Base-by-base conservation (phyloP, 805 yeast genomes). In the Sungouiella thailandica region DNA sequence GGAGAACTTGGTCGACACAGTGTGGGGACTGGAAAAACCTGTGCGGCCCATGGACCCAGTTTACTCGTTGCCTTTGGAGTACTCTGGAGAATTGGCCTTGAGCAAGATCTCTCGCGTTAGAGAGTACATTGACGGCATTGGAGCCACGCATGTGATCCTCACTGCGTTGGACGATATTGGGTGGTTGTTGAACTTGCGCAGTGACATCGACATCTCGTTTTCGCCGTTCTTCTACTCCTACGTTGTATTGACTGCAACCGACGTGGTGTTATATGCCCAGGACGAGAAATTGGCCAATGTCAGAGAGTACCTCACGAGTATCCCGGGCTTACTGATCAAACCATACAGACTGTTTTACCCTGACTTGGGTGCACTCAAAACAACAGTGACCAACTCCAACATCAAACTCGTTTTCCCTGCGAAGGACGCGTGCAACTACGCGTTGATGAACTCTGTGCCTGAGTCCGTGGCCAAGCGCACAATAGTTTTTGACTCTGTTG, bases 161-260 rank as follows among this genome's bases (percentile, higher is more conserved):
- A 68, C 78, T n/a, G 78, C 88, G 1, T 60, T 89, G 33, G 97
- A 90, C 61, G 96, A 89, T 46, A 76, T 88, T 41, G 93, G 95
- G 6, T 89, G 96, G 96, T 60, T 88, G 27, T 72, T 88, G 52
- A 90, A 90, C 52, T 61, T 90, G 36, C 76, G 98, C 43, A 85
- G 89, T 4, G 74, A 58, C 29, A 39, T 71, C 15, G 97, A 90
- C 55, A 80, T 90, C 38, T 80, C 80, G 4, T 90, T 72, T 53
- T 81, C 82, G 50, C 97, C 97, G 0, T 90, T 88, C 2, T 93
- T 90, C 55, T 87, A 78, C 58, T 68, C 89, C 7, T 83, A 79
- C 47, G 64, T 76, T 2, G 53, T 72, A 1, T 40, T 68, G 13
- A 47, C 60, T 7, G 24, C 37, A 14, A 43, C 61, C 2, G 45